Evolutionary conservation across 345 rosid species (phyloP), one percentile per base, ranked within the genome.

Genomic region (Citrus sinensis): DNA sequence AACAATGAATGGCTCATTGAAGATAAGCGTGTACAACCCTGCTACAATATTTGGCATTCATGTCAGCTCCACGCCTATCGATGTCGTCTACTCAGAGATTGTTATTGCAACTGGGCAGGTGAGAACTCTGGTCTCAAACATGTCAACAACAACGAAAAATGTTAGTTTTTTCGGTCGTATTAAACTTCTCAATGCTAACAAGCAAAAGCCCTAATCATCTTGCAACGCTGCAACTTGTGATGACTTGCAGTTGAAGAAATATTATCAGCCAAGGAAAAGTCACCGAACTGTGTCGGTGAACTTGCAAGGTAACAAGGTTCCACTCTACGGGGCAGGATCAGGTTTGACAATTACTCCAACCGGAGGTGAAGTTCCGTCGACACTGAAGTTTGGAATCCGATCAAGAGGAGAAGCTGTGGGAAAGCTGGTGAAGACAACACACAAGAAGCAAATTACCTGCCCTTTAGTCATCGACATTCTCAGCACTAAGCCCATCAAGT

Each of bases 351-450:
- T 84, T 59, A 76, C 91, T 17, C 88, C 78, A 70, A 88, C 79
- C 20, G 92, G 88, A 1, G 85, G 84, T 24, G 80, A 71, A 37
- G 81, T 90, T 76, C 92, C 92, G 25, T 63, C 89, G 87, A 74
- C 73, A 6, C 75, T 94, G 82, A 83, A 74, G 64, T 87, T 94
- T 24, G 95, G 87, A 82, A 77, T 94, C 73, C 81, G 76, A 46
- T 87, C 95, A 2, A 78, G 90, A 78, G 95, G 95, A 11, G 75
- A 94, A 68, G 98, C 92, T 80, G 94, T 94, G 30, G 98, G 98
- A 46, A 92, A 90, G 82, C 78, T 94, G 59, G 95, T 94, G 80
- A 85, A 90, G 76, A 85, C 92, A 4, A 89, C 84, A 81, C 98
- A 92, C 80, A 60, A 77, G 68, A 90, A 76, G 78, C 85, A 37